These are phyloP conservation scores for Tephrocybe sp. DNA, from an alignment of 768 basidiomycete genomes.

Conservation along the genomic window DNA sequence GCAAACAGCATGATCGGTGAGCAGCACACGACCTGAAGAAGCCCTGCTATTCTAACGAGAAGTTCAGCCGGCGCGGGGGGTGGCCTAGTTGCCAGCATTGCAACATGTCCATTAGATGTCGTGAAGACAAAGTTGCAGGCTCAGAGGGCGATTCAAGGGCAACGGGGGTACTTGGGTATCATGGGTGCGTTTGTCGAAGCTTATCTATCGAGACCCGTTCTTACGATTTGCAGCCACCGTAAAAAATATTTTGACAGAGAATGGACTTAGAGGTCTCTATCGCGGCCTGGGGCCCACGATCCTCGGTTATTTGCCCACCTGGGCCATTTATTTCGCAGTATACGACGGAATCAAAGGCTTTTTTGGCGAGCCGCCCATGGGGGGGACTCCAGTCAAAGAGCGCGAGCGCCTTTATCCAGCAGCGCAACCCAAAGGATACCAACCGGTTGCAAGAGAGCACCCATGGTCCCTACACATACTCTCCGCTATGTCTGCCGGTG, in stretches of 20 bases:
- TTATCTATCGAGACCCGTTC: conserved; percentile 8
- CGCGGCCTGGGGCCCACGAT: conserved; percentile 97
- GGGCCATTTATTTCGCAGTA: conserved; percentile 98
- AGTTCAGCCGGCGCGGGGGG: conserved; percentile 88
- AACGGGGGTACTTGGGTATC: conserved; percentile 76
- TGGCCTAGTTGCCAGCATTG: conserved; percentile 88
- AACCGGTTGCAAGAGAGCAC: conserved; percentile 77
- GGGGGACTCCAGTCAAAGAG: conserved; percentile 19
- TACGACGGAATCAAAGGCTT: conserved; percentile 93
- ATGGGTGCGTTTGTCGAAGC: conserved; percentile 47
- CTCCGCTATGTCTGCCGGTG: conserved; percentile 96
- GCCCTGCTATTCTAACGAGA: conserved; percentile 12
- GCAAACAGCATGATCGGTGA: conserved; percentile 82
- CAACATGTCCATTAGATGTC: conserved; percentile 97
- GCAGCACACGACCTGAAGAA: conserved; percentile 21
- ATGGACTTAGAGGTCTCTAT: conserved; percentile 89
- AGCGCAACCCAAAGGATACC: conserved; percentile 83
- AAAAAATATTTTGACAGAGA: conserved; percentile 47
- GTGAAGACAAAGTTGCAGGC: conserved; percentile 98
- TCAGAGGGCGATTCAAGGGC: conserved; percentile 71
- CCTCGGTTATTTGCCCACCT: conserved; percentile 95
- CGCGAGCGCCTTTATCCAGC: conserved; percentile 71
- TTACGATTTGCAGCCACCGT: conserved; percentile 34
- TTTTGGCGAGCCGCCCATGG: conserved; percentile 69
- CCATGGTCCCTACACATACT: conserved; percentile 88